Conservation (phyloP, 352 stramenopile genomes). For the Pythium pyrilobum region DNA sequence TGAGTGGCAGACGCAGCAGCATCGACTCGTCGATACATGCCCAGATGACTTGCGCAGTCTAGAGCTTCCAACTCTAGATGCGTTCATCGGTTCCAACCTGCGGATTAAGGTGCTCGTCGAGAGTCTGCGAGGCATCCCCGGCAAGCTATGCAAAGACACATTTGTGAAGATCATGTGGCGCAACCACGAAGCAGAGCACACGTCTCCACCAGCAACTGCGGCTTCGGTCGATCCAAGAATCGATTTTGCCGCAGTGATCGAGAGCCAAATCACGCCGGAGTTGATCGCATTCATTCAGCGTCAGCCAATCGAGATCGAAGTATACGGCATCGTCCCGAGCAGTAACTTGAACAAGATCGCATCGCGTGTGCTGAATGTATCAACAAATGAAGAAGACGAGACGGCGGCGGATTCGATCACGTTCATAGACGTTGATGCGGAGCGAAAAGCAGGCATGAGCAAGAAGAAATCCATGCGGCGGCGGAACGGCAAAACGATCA, state of each 20-base stretch:
- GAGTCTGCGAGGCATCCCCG: conserved; percentile 49
- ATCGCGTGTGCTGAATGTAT: conserved; percentile 32
- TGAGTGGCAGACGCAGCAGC: conserved; percentile 68
- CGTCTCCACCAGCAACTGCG: conserved; percentile 35
- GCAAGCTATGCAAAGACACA: conserved; percentile 66
- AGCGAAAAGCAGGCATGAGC: conserved; percentile 27
- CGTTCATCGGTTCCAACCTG: conserved; percentile 50
- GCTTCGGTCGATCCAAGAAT: conserved; percentile 57
- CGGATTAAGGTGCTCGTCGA: conserved; percentile 49
- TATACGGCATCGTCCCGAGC: conserved; percentile 72
- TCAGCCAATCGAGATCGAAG: conserved; percentile 46
- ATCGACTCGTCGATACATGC: conserved; percentile 53
- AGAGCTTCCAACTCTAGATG: conserved; percentile 33
- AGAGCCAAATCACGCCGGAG: conserved; percentile 44
- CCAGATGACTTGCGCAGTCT: conserved; percentile 33
- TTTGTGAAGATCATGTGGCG: conserved; percentile 57
- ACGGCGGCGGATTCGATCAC: conserved; percentile 23
- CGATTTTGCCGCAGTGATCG: conserved; percentile 51
- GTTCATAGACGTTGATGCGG: conserved; percentile 53
- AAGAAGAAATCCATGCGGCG: conserved; percentile 49
- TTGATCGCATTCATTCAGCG: conserved; percentile 37
- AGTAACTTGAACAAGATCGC: conserved; percentile 73
- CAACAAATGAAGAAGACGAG: conserved; percentile 16
- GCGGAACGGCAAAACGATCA: conserved; percentile 24
- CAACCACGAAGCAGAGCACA: conserved; percentile 26